Evolutionary conservation across 129 eudicot genomes (phyloP).

Genomic region (Helianthus annuus): HanXRQr2.0-SUNRISE NC_035442.2:155946525-155947024

Average conservation of each 20-base stretch:
- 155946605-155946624: constrained; percentile 9
- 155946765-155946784: constrained; percentile 85
- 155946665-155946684: constrained; percentile 51
- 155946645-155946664: constrained; percentile 47
- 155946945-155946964: background rate
- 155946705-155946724: constrained; percentile 69
- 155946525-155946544: constrained; percentile 74
- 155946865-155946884: background rate
- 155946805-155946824: constrained; percentile 29
- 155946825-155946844: constrained; percentile 8
- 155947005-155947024: too few relatives aligned
- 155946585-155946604: background rate
- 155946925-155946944: background rate
- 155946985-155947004: background rate
- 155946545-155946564: constrained; percentile 58
- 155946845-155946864: background rate
- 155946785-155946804: constrained; percentile 39
- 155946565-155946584: constrained; percentile 24
- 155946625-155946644: constrained; percentile 25
- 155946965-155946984: background rate
- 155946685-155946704: constrained; percentile 85
- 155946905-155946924: background rate
- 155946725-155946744: constrained; percentile 76
- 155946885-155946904: background rate
- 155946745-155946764: constrained; percentile 82